Evolutionary conservation across 2,329 filamentous ascomycete genomes (phyloP).

Genomic region (Pseudogymnoascus sp.): DNA sequence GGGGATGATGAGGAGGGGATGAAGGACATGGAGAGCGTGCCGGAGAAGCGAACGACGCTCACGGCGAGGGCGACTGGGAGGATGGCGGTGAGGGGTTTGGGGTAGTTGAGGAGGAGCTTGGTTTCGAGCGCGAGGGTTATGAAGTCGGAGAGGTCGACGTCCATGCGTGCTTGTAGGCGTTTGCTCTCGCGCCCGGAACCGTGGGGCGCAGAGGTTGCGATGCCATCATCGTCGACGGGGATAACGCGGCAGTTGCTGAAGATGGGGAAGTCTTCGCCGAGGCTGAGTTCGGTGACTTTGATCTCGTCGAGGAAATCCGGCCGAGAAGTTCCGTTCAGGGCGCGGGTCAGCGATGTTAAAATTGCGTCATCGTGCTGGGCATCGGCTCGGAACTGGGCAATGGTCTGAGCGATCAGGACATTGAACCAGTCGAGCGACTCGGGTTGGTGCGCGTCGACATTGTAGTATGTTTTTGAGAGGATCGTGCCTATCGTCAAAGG

Average conservation of each 20-base stretch:
- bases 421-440: conserved; percentile 99
- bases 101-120: conserved; percentile 88
- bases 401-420: conserved; percentile 89
- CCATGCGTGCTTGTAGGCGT: conserved; percentile 86
- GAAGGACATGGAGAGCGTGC: conserved; percentile 87
- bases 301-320: conserved; percentile 93
- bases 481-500: conserved; percentile 87
- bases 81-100: conserved; percentile 78
- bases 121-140: conserved; percentile 93
- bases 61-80: conserved; percentile 88
- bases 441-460: conserved; percentile 88
- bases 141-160: conserved; percentile 93
- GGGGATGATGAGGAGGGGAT: conserved; percentile 61
- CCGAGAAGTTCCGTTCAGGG: conserved; percentile 77
- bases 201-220: conserved; percentile 25
- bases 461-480: conserved; percentile 94
- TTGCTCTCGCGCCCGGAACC: conserved; percentile 37
- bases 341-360: conserved; percentile 71
- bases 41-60: conserved; percentile 87
- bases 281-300: conserved; percentile 81
- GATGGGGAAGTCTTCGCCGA: conserved; percentile 96
- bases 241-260: conserved; percentile 98
- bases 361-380: conserved; percentile 89
- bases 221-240: conserved; percentile 73
- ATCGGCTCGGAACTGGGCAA: conserved; percentile 88